Evolutionary conservation across 2,329 filamentous ascomycete species (phyloP), one percentile per base, ranked within the genome.

Genomic region (Fusarium sp.): DNA sequence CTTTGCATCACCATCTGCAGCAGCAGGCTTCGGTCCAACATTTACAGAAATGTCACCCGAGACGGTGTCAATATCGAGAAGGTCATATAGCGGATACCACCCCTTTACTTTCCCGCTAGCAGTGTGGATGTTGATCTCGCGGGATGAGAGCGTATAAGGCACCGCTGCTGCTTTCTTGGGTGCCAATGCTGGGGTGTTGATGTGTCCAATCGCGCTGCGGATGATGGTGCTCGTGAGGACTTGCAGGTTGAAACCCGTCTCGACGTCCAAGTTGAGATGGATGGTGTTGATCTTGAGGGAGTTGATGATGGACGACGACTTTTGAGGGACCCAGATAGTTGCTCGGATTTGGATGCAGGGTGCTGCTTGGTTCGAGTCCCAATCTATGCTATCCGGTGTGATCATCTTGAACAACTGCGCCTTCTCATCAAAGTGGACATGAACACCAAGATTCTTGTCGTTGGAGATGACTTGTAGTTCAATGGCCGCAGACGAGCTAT

Each of bases 21-120:
- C 78, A n/a, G 74, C 83, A 1, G 80, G 77, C 72, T 86, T 80
- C 7, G 86, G 85, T 14, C 78, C 80, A 62, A 89, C 79, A 36
- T 80, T 81, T 5, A 82, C 80, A 17, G 67, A 67, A 64, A 89
- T 78, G 61, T 80, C 73, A 55, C 88, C 88, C 0, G 87, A 86
- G 0, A 81, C 80, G 9, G 85, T 83, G 20, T 79, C 72, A n/a
- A 89, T 77, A 20, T 81, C 79, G 14, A 90, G 82, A 33, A 83
- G 78, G 73, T 89, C 86, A 75, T 85, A 86, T 1, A 90, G 80
- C 1, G 88, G 86, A 81, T 86, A 89, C 77, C 82, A 84, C 33
- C 88, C 88, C 16, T 68, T 67, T 69, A 90, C 84, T 16, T 78
- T 58, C 9, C 85, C 86, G 2, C 85, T 83, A 4, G 83, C 82